Base-by-base conservation (phyloP, 495 filamentous ascomycete genomes). In the Aspergillus heteromorphus region DNA sequence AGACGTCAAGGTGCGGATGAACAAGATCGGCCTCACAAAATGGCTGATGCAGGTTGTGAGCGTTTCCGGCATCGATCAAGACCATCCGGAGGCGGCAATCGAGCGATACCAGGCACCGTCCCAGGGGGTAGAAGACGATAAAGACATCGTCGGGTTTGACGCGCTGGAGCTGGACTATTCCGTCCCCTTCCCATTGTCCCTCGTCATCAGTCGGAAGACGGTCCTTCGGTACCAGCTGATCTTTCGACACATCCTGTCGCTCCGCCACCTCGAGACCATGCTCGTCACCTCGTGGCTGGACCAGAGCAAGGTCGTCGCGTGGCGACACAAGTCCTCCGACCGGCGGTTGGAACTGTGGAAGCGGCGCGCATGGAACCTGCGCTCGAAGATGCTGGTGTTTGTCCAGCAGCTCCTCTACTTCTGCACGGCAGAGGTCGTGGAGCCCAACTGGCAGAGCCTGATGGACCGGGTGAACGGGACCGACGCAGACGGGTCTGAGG, bases 391-490 rank as follows among this genome's bases (percentile, higher is more conserved):
- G 93, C 75, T 98, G 11, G 87, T 96, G 11, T 98, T 97, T 63
- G 87, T 97, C 18, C 95, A 98, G 69, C 93, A 98, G 64, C 73
- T 97, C 23, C 77, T 96, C 20, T 98, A 97, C 66, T 98, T 95
- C 61, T 97, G 92, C 66, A 97, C 93, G 0, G 85, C 88, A 0
- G 93, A 98, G 67, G 93, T 98, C 51, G 91, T 98, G 55, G 93
- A 98, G 70, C 93, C 91, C 16, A 98, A 97, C 72, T 98, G 93
- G 93, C 85, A 91, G 54, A 84, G 79, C 31, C 76, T 97, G 48
- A 97, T 97, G 91, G 83, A 85, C 20, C 79, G 88, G 49, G 79
- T 98, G 11, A 86, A 84, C 52, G 78, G 79, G 11, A 78, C 79
- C 29, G 80, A 84, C 38, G 78, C 73, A n/a, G 73, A 73, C 36